These are phyloP conservation scores for Cyberlindnera petersonii DNA, from an alignment of 805 yeast species.

Conservation along the genomic window DNA sequence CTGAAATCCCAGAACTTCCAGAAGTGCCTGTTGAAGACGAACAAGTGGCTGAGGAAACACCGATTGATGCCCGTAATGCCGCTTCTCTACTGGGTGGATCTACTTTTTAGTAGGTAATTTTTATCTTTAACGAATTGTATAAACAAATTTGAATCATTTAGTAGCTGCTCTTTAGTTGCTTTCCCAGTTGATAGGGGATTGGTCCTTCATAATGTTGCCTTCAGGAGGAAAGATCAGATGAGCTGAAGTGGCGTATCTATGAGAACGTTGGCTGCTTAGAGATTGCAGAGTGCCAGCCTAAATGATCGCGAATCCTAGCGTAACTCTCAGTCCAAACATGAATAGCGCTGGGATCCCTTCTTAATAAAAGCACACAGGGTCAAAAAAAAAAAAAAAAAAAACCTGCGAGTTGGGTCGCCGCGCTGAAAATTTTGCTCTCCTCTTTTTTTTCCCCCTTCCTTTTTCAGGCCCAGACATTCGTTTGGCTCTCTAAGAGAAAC, in stretches of 20 bases:
- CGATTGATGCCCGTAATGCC: slow-evolving; percentile 77
- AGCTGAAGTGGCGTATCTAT: slow-evolving; percentile 1
- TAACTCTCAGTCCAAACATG: slow-evolving; percentile 2
- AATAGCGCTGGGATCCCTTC: no score
- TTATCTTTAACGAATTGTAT: background rate
- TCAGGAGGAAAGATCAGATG: no score
- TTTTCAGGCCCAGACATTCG: background rate
- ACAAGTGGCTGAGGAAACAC: slow-evolving; percentile 31
- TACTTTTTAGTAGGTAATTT: slow-evolving; percentile 42
- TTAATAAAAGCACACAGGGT: background rate
- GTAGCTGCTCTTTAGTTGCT: no score
- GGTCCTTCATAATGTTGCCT: no score
- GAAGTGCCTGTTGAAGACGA: slow-evolving; percentile 22
- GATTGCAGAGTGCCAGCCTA: background rate
- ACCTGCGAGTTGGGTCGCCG: slow-evolving; percentile 1
- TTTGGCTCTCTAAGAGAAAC: slow-evolving; percentile 6
- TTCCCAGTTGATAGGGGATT: no score
- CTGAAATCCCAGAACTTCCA: slow-evolving; percentile 6
- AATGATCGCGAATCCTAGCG: background rate
- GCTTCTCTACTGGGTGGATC: slow-evolving; percentile 77
- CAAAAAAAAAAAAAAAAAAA: slow-evolving; percentile 7
- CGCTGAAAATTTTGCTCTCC: slow-evolving; percentile 16
- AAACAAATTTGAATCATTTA: no score
- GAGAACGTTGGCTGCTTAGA: background rate
- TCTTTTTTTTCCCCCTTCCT: slow-evolving; percentile 6